Conservation (phyloP, 495 filamentous ascomycete genomes). For the Penicillium subrubescens region DNA sequence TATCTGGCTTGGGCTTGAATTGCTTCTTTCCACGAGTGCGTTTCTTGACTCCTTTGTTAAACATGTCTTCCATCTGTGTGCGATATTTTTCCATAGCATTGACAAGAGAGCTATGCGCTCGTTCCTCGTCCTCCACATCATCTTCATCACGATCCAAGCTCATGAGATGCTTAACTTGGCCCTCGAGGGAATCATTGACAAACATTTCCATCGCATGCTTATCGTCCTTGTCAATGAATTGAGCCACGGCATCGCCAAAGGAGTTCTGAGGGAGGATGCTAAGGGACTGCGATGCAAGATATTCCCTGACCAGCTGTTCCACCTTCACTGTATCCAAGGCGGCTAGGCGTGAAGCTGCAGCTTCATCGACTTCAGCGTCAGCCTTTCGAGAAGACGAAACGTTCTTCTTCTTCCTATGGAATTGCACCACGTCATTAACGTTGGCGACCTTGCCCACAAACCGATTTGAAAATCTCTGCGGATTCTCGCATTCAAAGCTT, state of each 20-base stretch:
- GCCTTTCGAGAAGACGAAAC: slow-evolving; percentile 40
- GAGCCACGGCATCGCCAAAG: slow-evolving; percentile 89
- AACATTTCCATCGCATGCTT: slow-evolving; percentile 91
- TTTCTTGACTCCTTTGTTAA: slow-evolving; percentile 66
- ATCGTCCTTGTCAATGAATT: slow-evolving; percentile 95
- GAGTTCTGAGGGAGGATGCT: slow-evolving; percentile 88
- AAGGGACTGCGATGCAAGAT: slow-evolving; percentile 77
- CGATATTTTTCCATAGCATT: slow-evolving; percentile 73
- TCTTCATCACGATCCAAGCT: slow-evolving; percentile 65
- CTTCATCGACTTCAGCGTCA: slow-evolving; percentile 55
- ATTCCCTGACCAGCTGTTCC: slow-evolving; percentile 82
- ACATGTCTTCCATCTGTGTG: slow-evolving; percentile 69
- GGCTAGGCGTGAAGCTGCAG: slow-evolving; percentile 58
- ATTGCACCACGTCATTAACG: slow-evolving; percentile 89
- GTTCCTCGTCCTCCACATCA: slow-evolving; percentile 64
- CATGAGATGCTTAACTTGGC: slow-evolving; percentile 75
- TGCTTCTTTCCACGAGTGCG: slow-evolving; percentile 60
- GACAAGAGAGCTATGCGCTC: slow-evolving; percentile 58
- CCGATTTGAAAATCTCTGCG: slow-evolving; percentile 93
- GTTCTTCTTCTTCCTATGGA: slow-evolving; percentile 79
- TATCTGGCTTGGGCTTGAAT: slow-evolving; percentile 73
- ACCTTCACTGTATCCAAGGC: slow-evolving; percentile 79
- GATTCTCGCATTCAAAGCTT: slow-evolving; percentile 89
- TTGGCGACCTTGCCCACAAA: slow-evolving; percentile 92
- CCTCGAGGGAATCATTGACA: slow-evolving; percentile 74